phyloP scores from a whole-genome alignment of 495 filamentous ascomycete species.

The Chaetomidium leptoderma region DNA sequence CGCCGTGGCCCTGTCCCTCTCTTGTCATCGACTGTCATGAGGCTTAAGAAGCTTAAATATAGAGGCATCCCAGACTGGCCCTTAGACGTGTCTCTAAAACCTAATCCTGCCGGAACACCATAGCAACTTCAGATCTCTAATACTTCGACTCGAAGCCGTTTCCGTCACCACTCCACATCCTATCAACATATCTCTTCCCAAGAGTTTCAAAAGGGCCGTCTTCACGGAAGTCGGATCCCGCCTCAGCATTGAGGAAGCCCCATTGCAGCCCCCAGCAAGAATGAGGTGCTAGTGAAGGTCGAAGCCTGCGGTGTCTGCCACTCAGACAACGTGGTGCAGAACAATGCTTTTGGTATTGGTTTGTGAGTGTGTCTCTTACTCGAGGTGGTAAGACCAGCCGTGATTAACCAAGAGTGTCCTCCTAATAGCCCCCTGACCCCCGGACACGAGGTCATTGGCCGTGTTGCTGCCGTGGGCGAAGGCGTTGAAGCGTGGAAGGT shows the following conservation, averaged over 20 bases:
- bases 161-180: background rate
- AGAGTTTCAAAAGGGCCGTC: slow-evolving; percentile 50
- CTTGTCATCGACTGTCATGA: background rate
- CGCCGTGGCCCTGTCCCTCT: background rate
- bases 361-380: slow-evolving; percentile 46
- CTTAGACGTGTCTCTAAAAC: no score
- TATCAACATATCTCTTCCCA: slow-evolving; percentile 36
- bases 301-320: slow-evolving; percentile 71
- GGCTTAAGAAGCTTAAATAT: background rate
- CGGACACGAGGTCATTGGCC: slow-evolving; percentile 51
- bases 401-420: background rate
- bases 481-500: slow-evolving; percentile 47
- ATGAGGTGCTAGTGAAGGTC: slow-evolving; percentile 66
- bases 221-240: slow-evolving; percentile 39
- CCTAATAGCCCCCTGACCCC: slow-evolving; percentile 40
- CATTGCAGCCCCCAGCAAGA: slow-evolving; percentile 59
- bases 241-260: slow-evolving; percentile 27
- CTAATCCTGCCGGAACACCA: background rate
- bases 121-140: background rate
- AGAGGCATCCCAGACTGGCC: background rate
- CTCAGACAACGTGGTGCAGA: slow-evolving; percentile 71
- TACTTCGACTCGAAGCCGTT: no score
- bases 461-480: slow-evolving; percentile 54
- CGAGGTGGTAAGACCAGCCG: background rate
- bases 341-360: slow-evolving; percentile 66